phyloP scores from a whole-genome alignment of 306 rosid genomes.

The Acacia acuminata region DNA sequence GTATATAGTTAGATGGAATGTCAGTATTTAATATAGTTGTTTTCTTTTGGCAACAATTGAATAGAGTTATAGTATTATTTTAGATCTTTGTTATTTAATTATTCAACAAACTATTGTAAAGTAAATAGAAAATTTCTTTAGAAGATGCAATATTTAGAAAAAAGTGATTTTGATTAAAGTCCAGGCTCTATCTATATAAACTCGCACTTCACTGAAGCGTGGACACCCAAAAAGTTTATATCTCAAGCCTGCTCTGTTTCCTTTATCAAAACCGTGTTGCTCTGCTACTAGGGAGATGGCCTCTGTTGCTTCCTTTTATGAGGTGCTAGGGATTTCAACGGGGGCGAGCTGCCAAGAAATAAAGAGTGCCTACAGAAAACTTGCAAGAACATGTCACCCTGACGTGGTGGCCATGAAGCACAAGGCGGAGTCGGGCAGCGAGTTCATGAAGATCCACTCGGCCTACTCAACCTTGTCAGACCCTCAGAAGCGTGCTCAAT shows the following conservation, averaged over 20 bases:
- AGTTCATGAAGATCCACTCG: conserved; percentile 58
- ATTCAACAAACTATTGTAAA: no score
- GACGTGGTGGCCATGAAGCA: conserved; percentile 61
- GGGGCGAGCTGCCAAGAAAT: conserved; percentile 55
- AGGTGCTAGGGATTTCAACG: conserved; percentile 67
- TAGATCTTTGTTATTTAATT: no score
- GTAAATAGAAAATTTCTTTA: no score
- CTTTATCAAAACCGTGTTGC: not conserved
- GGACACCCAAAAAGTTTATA: not conserved
- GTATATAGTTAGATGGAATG: no score
- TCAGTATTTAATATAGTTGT: no score
- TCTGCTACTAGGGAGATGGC: conserved; percentile 32
- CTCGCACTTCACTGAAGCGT: not conserved
- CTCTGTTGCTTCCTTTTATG: conserved; percentile 49
- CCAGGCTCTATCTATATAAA: conserved; percentile 36
- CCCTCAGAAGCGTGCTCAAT: conserved; percentile 63
- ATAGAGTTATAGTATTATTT: no score
- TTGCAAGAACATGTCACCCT: conserved; percentile 73
- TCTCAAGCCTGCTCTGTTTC: not conserved
- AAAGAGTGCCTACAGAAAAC: conserved; percentile 61
- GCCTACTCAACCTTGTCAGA: conserved; percentile 74
- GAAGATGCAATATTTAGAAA: no score
- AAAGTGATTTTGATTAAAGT: not conserved
- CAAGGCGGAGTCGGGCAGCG: conserved; percentile 53
- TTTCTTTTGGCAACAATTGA: no score